These are phyloP conservation scores for Claviceps cyperi DNA, from an alignment of 2,329 filamentous ascomycete species.

Conservation along the genomic window DNA sequence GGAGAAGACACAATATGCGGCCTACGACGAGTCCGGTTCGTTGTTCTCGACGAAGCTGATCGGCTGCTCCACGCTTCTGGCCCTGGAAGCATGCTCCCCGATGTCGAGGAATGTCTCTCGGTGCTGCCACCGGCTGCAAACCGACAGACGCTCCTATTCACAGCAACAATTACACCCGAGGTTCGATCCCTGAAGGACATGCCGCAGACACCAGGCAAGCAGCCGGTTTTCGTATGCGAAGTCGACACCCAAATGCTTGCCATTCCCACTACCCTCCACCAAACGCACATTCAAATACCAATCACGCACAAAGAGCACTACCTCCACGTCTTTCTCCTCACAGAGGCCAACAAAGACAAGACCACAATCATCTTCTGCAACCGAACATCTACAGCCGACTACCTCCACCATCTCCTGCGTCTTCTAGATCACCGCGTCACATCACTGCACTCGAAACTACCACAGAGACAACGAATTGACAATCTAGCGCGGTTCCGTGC, in stretches of 20 bases:
- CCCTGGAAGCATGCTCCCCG: constrained; percentile 80
- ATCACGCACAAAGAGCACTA: constrained; percentile 92
- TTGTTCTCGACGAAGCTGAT: constrained; percentile 94
- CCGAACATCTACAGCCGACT: constrained; percentile 72
- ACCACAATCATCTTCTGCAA: constrained; percentile 91
- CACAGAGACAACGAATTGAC: constrained; percentile 69
- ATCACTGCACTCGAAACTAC: constrained; percentile 74
- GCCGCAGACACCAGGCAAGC: constrained; percentile 52
- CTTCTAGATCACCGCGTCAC: constrained; percentile 82
- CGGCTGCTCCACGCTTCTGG: constrained; percentile 61
- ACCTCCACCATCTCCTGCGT: constrained; percentile 76
- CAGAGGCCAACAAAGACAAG: constrained; percentile 58
- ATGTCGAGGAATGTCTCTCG: constrained; percentile 76
- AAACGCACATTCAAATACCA: constrained; percentile 77
- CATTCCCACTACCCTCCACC: constrained; percentile 65
- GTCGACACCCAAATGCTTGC: constrained; percentile 62
- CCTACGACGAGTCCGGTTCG: constrained; percentile 62
- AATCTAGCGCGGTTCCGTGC: constrained; percentile 90
- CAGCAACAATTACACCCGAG: constrained; percentile 86
- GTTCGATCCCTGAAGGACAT: constrained; percentile 74
- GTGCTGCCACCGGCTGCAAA: constrained; percentile 62
- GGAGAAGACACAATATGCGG: constrained; percentile 82
- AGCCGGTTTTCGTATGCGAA: constrained; percentile 78
- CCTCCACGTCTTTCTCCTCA: constrained; percentile 75
- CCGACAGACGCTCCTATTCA: constrained; percentile 91